Percentiles rank a stretch among this genome's conserved stretches.
These are phyloP conservation scores for Hyaloraphidium curvatum DNA, from an alignment of 192 early-diverging fungal genomes.

Conservation along the genomic window DNA sequence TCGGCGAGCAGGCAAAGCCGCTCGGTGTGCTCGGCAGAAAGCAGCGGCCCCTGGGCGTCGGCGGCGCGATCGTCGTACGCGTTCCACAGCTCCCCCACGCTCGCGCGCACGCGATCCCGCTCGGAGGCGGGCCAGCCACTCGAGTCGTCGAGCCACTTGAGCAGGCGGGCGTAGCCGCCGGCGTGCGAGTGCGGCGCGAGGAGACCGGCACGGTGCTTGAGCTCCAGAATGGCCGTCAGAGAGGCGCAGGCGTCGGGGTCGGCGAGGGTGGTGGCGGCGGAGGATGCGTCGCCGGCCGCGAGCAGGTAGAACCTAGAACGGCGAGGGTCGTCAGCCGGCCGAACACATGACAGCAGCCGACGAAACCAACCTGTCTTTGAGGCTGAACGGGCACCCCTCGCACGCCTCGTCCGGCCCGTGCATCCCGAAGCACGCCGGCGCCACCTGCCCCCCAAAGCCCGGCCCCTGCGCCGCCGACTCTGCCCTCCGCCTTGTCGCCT, in stretches of 20 bases:
- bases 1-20: constrained; percentile 84
- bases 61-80: constrained; percentile 29
- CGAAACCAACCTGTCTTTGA: not conserved
- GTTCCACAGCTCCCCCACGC: too few species aligned
- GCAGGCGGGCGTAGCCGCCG: constrained; percentile 69
- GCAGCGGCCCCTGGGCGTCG: constrained; percentile 51
- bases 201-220: constrained; percentile 86
- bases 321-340: too few species aligned
- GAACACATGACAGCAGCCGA: too few species aligned
- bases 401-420: too few species aligned
- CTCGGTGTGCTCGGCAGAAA: constrained; percentile 92
- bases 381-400: not conserved
- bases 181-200: constrained; percentile 94
- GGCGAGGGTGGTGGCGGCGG: not conserved
- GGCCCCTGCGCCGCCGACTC: too few species aligned
- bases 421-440: too few species aligned
- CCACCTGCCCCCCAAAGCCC: too few species aligned
- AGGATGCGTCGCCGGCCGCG: not conserved
- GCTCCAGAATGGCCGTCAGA: constrained; percentile 28
- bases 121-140: not conserved
- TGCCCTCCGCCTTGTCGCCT: too few species aligned
- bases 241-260: not conserved
- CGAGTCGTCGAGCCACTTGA: constrained; percentile 59
- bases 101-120: not conserved
- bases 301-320: constrained; percentile 2